Evolutionary conservation across 1,284 basidiomycete genomes (phyloP).

Genomic region (Ustilago hordei): DNA sequence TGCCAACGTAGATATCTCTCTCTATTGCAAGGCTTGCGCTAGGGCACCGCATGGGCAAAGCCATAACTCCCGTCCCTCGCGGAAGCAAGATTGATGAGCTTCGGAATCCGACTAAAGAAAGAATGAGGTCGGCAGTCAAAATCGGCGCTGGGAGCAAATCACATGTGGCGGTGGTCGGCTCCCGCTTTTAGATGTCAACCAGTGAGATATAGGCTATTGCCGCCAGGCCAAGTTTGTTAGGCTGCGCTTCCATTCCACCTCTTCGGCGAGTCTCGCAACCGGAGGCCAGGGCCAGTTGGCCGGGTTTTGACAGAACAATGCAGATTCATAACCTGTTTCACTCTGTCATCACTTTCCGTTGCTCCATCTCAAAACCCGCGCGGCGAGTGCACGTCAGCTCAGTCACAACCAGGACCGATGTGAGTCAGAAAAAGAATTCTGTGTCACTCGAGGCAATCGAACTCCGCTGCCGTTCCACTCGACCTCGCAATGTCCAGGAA

Average conservation of each 20-base stretch:
- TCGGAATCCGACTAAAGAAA: not conserved
- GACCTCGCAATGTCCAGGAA: not conserved
- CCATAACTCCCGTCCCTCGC: not conserved
- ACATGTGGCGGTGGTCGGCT: not conserved
- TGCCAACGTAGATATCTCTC: not conserved
- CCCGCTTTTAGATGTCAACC: not conserved
- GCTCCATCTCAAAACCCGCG: too few relatives aligned
- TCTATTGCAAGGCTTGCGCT: not conserved
- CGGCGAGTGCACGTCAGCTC: too few relatives aligned
- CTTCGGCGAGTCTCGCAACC: constrained; percentile 6
- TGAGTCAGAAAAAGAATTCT: not conserved
- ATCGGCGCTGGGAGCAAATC: not conserved
- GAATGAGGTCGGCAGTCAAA: not conserved
- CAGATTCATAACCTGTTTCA: not conserved
- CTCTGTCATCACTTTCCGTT: too few relatives aligned
- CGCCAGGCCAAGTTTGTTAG: constrained; percentile 13
- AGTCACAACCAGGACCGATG: too few relatives aligned
- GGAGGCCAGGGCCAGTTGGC: not conserved
- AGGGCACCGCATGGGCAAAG: not conserved
- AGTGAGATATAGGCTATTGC: not conserved
- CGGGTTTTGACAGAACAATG: not conserved
- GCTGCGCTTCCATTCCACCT: not conserved
- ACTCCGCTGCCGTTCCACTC: not conserved
- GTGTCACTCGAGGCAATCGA: not conserved
- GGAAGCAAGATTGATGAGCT: not conserved